A percentile compares a stretch with the other conserved stretches of the same genome.
Conservation (phyloP, 768 basidiomycete species). For the Hemileccinum rubropunctum region DNA sequence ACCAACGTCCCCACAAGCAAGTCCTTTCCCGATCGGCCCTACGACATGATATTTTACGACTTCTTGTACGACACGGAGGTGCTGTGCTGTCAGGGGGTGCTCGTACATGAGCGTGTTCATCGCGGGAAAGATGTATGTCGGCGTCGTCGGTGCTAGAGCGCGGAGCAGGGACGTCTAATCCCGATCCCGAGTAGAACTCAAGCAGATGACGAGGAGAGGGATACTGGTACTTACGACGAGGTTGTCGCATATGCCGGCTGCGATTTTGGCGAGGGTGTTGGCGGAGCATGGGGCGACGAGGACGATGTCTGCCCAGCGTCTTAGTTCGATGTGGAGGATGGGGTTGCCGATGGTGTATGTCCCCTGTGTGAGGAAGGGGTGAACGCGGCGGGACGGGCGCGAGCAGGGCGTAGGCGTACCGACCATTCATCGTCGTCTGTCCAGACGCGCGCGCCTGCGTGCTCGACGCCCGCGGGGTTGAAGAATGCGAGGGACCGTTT, state of each 20-base stretch:
- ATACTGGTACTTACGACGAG: slow-evolving; percentile 52
- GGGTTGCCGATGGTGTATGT: slow-evolving; percentile 82
- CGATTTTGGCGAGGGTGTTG: slow-evolving; percentile 94
- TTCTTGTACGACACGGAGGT: slow-evolving; percentile 71
- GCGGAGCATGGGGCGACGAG: slow-evolving; percentile 95
- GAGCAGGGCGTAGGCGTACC: slow-evolving; percentile 36
- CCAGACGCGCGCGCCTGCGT: slow-evolving; percentile 69
- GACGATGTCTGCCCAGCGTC: slow-evolving; percentile 93
- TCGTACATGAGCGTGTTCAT: slow-evolving; percentile 99
- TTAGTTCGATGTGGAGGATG: slow-evolving; percentile 92
- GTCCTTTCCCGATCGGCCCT: slow-evolving; percentile 82
- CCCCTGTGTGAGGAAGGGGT: slow-evolving; percentile 40
- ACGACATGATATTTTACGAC: slow-evolving; percentile 76
- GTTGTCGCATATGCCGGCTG: slow-evolving; percentile 87
- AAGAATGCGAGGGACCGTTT: slow-evolving; percentile 79
- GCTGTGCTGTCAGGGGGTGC: slow-evolving; percentile 86
- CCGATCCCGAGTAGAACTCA: background rate
- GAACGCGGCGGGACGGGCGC: slow-evolving; percentile 25
- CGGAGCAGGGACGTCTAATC: slow-evolving; percentile 77
- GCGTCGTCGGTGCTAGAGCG: slow-evolving; percentile 78
- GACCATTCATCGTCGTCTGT: slow-evolving; percentile 91
- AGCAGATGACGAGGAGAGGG: too few relatives aligned
- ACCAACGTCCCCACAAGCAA: slow-evolving; percentile 95
- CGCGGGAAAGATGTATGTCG: slow-evolving; percentile 90
- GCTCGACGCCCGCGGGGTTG: slow-evolving; percentile 47